Base-by-base conservation (phyloP, 208 protist genomes). In the Willaertia magna region DNA sequence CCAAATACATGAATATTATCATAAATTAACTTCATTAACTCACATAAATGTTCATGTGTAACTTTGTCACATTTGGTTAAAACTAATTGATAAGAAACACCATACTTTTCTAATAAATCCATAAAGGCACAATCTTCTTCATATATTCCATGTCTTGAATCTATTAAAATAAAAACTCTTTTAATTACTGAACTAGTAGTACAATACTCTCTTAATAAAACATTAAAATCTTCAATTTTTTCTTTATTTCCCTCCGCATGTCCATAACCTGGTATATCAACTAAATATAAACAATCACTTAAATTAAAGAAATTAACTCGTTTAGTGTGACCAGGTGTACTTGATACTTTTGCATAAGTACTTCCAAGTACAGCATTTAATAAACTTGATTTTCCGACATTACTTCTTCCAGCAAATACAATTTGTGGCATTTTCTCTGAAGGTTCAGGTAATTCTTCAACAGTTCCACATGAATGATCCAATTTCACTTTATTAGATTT, bases 191-290 rank as follows among this genome's bases (percentile, higher is more conserved):
- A 6, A 42, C 14, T 46, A 47, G 6, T 0, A 22, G 42, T 22
- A 14, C n/a, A 84, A 44, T 84, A 84, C 26, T 74, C 14, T 20
- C 79, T 11, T 9, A 84, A 26, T 22, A 84, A 26, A 20, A 26
- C 40, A 43, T 40, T 59, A n/a, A n/a, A 84, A 3, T 49, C 42
- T 22, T 48, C 11, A 18, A 59, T 59, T 22, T 84, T 49, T 40
- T 84, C 51, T 1, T 9, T 42, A 43, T 67, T 85, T 85, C 40
- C 40, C 39, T 85, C 40, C 30, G 83, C 83, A 26, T 42, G 74
- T 46, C 83, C 83, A 55, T 85, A 85, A 22, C 83, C 83, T 22
- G 83, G 83, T 55, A 85, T 43, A 55, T 85, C 83, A 4, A 85
- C 83, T 3, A 85, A 3, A 42, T 51, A 55, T 4, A 85, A 16